These are phyloP conservation scores for Bipolaris cookei DNA, from an alignment of 2,329 filamentous ascomycete genomes.

Conservation along the genomic window DNA sequence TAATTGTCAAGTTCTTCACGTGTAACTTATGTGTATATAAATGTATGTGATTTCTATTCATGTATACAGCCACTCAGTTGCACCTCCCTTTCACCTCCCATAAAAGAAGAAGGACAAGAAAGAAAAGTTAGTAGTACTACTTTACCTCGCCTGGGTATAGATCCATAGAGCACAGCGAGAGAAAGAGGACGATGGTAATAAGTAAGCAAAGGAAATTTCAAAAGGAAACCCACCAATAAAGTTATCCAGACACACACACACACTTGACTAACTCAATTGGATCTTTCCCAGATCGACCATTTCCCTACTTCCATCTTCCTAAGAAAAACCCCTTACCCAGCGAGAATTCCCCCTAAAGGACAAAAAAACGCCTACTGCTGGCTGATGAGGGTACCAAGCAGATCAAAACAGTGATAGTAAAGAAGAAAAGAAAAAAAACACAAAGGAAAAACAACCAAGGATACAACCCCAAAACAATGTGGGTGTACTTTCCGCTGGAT, in stretches of 20 bases:
- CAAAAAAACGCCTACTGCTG: conserved; percentile 4
- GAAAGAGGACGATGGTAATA: background rate
- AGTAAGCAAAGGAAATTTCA: background rate
- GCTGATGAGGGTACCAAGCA: conserved; percentile 7
- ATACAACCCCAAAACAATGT: conserved; percentile 6
- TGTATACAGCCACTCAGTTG: background rate
- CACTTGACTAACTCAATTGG: background rate
- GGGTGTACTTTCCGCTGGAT: conserved; percentile 11
- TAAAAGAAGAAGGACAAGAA: background rate
- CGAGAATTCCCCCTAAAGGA: background rate
- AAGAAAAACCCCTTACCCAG: background rate
- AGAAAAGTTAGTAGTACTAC: background rate
- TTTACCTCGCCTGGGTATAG: background rate
- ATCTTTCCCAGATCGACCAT: background rate
- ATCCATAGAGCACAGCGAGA: background rate
- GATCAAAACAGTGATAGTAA: background rate
- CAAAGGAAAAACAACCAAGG: conserved; percentile 9
- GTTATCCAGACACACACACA: background rate
- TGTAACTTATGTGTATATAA: background rate
- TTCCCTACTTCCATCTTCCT: background rate
- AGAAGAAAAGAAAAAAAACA: background rate
- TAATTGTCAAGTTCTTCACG: background rate
- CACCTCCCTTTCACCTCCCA: background rate
- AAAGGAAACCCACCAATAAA: background rate
- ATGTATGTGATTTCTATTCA: background rate